A percentile compares a stretch with the other conserved stretches of the same genome.
These are phyloP conservation scores for Boletales sp. DNA, from an alignment of 768 basidiomycete species.

Conservation along the genomic window DNA sequence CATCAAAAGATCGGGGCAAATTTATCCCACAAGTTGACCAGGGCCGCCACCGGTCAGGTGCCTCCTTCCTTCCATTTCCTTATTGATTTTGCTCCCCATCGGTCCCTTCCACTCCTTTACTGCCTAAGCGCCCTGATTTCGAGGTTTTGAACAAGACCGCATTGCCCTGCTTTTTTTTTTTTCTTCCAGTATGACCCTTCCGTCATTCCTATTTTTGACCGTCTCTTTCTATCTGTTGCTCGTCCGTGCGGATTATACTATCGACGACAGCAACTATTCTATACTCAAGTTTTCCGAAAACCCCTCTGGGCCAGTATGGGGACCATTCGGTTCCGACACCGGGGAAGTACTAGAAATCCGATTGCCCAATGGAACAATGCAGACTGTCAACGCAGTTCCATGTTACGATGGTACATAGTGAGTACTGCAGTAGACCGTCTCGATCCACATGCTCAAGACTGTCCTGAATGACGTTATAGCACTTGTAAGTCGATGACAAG, in stretches of 20 bases:
- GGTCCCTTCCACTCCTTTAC: slow-evolving; percentile 8
- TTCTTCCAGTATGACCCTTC: slow-evolving; percentile 5
- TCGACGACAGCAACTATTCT: slow-evolving; percentile 27
- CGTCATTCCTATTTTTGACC: neutral
- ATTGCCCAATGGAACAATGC: slow-evolving; percentile 26
- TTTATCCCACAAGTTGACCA: neutral
- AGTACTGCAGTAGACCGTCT: slow-evolving; percentile 2
- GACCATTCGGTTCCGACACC: slow-evolving; percentile 20
- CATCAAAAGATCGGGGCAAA: neutral
- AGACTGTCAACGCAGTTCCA: slow-evolving; percentile 17
- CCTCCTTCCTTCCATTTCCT: neutral
- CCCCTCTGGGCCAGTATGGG: slow-evolving; percentile 26
- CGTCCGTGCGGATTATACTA: slow-evolving; percentile 23
- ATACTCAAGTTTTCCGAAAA: slow-evolving; percentile 24
- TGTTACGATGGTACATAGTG: slow-evolving; percentile 26
- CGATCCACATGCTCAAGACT: slow-evolving; percentile 3
- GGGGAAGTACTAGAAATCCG: slow-evolving; percentile 17
- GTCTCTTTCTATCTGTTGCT: slow-evolving; percentile 1
- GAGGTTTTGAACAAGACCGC: neutral
- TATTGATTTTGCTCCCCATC: neutral
- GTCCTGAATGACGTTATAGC: slow-evolving; percentile 1
- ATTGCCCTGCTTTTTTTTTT: neutral
- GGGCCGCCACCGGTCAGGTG: neutral
- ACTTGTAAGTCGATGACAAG: slow-evolving; percentile 17
- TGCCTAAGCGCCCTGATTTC: neutral